Base-by-base conservation (phyloP, 495 filamentous ascomycete species). In the Penicillium riverlandense region DNA sequence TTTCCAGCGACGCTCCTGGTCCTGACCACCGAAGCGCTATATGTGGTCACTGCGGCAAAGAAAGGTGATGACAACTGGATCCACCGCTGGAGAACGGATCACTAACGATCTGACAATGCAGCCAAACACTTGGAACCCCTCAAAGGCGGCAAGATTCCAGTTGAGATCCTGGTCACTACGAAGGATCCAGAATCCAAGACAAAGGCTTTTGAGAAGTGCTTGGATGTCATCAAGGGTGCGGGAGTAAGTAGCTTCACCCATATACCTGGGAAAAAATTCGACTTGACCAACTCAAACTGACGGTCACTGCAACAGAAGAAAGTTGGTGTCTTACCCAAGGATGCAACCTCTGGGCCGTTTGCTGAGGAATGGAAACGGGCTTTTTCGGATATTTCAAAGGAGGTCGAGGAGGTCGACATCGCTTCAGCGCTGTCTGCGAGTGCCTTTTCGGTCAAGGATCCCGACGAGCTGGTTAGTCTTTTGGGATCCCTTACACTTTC, bases 1-100 rank as follows among this genome's bases (percentile, higher is more conserved):
- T 99, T 99, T 55, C 92, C 92, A 35, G 88, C 92, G 11, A 97
- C 92, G 0, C 74, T 97, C 34, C 84, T 99, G 65, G 74, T 99
- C 36, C 76, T 97, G 54, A 96, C 94, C 8, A 78, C 80, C 40
- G 94, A 97, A 42, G 76, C 78, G 41, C 69, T 97, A 49, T 91
- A 89, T 62, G 80, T 96, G 40, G 83, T 97, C 43, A 97, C 94
- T 2, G 97, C 92, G 9, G 82, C 87, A 13, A 99, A 99, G 69
- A 99, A 99, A 81, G 90, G 90, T 92, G 58, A 46, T 62, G 37
- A 12, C 16, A 38, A 47, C 31, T 13, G 11, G 8, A 9, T 33
- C 5, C 2, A 6, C 1, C 4, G 16, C 27, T n/a, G n/a, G 9
- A 29, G 11, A 4, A 8, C 7, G 8, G 7, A 30, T 30, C 12